Evolutionary conservation across 2,329 filamentous ascomycete genomes (phyloP).

Genomic region (Claviceps citrina): DNA sequence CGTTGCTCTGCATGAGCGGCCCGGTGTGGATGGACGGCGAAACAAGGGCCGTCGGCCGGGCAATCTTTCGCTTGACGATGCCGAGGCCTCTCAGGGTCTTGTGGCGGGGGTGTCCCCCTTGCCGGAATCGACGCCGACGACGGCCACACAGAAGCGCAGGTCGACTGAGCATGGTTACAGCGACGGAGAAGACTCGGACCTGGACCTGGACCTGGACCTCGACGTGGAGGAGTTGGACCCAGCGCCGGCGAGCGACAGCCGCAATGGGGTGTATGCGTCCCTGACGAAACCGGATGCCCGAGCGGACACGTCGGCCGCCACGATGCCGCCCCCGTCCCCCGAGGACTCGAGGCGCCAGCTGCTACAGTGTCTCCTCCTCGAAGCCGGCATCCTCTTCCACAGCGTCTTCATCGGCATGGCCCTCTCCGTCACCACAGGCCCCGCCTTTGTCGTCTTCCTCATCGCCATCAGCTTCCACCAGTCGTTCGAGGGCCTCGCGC

Average conservation of each 20-base stretch:
- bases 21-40: slow-evolving; percentile 24
- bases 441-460: slow-evolving; percentile 64
- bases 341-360: slow-evolving; percentile 52
- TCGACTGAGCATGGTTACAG: slow-evolving; percentile 19
- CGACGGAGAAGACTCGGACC: slow-evolving; percentile 32
- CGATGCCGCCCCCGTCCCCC: slow-evolving; percentile 18
- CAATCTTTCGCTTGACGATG: slow-evolving; percentile 35
- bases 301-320: slow-evolving; percentile 7
- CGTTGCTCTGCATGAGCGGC: slow-evolving; percentile 9
- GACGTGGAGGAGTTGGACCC: slow-evolving; percentile 47
- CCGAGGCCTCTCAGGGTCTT: slow-evolving; percentile 37
- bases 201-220: slow-evolving; percentile 43
- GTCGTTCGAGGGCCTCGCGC: slow-evolving; percentile 74
- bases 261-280: slow-evolving; percentile 17
- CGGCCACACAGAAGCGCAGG: slow-evolving; percentile 11
- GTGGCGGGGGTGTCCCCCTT: slow-evolving; percentile 44
- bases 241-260: slow-evolving; percentile 13
- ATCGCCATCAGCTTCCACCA: slow-evolving; percentile 74
- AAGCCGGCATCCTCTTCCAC: slow-evolving; percentile 74
- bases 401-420: slow-evolving; percentile 81
- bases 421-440: slow-evolving; percentile 64
- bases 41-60: slow-evolving; percentile 26
- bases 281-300: slow-evolving; percentile 13
- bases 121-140: slow-evolving; percentile 35
- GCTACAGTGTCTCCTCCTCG: slow-evolving; percentile 63